Evolutionary conservation across 805 yeast species (phyloP).

Genomic region (Priceomyces haplophilus): DNA sequence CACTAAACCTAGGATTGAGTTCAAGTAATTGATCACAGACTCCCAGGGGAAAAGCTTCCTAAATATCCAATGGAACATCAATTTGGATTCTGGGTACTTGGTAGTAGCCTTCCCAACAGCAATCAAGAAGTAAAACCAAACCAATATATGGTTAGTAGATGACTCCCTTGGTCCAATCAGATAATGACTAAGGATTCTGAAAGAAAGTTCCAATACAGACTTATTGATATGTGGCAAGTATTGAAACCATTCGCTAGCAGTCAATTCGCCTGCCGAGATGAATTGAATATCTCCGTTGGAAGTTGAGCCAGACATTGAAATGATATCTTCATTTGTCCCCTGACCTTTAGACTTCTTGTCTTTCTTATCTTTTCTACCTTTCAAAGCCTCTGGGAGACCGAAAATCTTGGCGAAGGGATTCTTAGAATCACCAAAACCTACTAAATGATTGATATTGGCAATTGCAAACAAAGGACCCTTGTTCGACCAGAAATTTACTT

Average conservation of each 20-base stretch:
- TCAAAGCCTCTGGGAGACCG: constrained; percentile 66
- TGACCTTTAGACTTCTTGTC: constrained; percentile 53
- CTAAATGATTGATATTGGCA: constrained; percentile 68
- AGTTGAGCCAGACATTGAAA: constrained; percentile 4
- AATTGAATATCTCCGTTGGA: constrained; percentile 30
- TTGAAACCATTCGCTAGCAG: constrained; percentile 51
- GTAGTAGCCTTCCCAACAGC: constrained; percentile 58
- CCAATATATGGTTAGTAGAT: constrained; percentile 68
- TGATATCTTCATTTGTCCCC: constrained; percentile 8
- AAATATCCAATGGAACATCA: constrained; percentile 50
- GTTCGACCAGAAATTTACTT: constrained; percentile 69
- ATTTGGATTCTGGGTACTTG: constrained; percentile 42
- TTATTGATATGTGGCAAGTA: constrained; percentile 55
- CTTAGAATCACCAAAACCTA: constrained; percentile 73
- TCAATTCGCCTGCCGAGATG: constrained; percentile 32
- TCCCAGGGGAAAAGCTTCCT: constrained; percentile 68
- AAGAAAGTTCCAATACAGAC: constrained; percentile 65
- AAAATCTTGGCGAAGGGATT: constrained; percentile 77
- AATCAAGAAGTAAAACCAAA: constrained; percentile 72
- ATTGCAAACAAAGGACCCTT: constrained; percentile 74
- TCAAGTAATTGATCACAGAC: constrained; percentile 58
- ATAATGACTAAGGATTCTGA: constrained; percentile 64
- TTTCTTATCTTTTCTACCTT: constrained; percentile 68
- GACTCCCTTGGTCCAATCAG: constrained; percentile 68
- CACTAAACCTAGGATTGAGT: constrained; percentile 46